A percentile compares a stretch with the other conserved stretches of the same genome.
Conservation (phyloP, 371 early-diverging fungal genomes). For the Lichtheimia hyalospora region DNA sequence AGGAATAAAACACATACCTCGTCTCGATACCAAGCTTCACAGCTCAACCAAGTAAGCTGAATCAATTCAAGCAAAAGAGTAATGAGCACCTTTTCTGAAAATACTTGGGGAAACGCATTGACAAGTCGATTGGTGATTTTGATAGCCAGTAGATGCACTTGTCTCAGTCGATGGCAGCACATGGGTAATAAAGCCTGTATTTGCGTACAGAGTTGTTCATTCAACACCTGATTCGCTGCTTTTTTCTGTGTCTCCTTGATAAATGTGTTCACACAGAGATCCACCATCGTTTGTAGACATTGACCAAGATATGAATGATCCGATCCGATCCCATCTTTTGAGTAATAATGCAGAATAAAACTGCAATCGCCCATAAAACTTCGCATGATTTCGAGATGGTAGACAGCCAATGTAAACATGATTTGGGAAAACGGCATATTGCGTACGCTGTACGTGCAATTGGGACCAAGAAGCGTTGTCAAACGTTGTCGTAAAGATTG, state of each 20-base stretch:
- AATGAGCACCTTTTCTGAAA: constrained; percentile 67
- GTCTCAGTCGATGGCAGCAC: constrained; percentile 67
- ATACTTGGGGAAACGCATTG: constrained; percentile 65
- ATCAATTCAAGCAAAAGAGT: constrained; percentile 72
- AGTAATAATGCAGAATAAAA: constrained; percentile 69
- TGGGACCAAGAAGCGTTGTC: constrained; percentile 24
- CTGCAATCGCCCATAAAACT: constrained; percentile 69
- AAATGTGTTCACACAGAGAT: constrained; percentile 50
- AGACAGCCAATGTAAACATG: constrained; percentile 82
- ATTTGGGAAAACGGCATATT: constrained; percentile 69
- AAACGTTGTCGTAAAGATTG: constrained; percentile 38
- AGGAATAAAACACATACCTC: constrained; percentile 34
- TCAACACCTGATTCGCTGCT: constrained; percentile 47
- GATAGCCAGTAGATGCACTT: constrained; percentile 61
- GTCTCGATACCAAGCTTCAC: constrained; percentile 78
- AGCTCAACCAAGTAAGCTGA: constrained; percentile 77
- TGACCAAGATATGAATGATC: constrained; percentile 59
- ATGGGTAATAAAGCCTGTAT: constrained; percentile 61
- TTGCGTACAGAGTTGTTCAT: constrained; percentile 53
- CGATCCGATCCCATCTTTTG: constrained; percentile 77
- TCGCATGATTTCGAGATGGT: constrained; percentile 85
- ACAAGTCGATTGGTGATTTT: constrained; percentile 57
- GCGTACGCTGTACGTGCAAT: constrained; percentile 59
- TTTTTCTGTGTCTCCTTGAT: constrained; percentile 54
- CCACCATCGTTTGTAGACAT: constrained; percentile 75